Percentiles rank a stretch among this genome's conserved stretches.
Conservation (phyloP, 495 filamentous ascomycete genomes). For the Neurospora pannonica region DNA sequence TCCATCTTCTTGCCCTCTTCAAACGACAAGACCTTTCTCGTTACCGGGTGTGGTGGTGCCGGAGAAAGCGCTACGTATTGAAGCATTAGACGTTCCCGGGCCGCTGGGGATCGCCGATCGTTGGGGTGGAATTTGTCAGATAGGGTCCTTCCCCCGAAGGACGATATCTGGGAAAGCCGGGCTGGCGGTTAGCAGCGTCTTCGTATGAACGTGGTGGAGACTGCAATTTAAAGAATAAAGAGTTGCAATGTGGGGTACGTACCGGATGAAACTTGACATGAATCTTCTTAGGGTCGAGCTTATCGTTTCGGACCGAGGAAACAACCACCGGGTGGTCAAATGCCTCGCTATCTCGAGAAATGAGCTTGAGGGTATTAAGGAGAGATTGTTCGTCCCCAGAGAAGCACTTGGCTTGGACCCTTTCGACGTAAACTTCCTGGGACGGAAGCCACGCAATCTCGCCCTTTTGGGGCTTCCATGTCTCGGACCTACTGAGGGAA, state of each 20-base stretch:
- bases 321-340: background rate
- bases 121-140: background rate
- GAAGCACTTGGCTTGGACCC: too few relatives aligned
- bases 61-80: background rate
- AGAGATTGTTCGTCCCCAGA: too few relatives aligned
- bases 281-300: background rate
- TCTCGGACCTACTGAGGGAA: background rate
- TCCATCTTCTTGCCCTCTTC: background rate
- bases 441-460: background rate
- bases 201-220: too few relatives aligned
- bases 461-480: background rate
- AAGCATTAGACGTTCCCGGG: background rate
- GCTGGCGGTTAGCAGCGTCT: background rate
- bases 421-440: too few relatives aligned
- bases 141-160: background rate
- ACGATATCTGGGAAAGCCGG: background rate
- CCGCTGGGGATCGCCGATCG: background rate
- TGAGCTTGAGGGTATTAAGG: too few relatives aligned
- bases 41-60: background rate
- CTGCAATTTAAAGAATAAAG: too few relatives aligned
- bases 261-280: background rate
- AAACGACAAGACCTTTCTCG: background rate
- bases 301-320: background rate
- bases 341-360: background rate
- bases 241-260: background rate